These are phyloP conservation scores for Mucor piriformis DNA, from an alignment of 371 early-diverging fungal genomes.

Conservation along the genomic window DNA sequence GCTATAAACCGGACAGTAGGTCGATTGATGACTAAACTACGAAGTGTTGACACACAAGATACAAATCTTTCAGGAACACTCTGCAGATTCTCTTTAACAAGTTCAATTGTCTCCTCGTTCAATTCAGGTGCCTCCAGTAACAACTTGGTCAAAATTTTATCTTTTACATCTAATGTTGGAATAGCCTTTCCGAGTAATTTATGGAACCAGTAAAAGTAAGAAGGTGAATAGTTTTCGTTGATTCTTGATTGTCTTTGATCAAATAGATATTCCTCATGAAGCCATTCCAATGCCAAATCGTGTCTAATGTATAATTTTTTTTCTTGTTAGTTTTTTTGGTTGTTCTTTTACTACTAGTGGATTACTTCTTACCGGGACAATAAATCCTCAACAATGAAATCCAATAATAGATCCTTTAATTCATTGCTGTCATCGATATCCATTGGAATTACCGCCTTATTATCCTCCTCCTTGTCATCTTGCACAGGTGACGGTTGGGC, in stretches of 20 bases:
- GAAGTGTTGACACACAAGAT: conserved; percentile 40
- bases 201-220: conserved; percentile 43
- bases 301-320: conserved; percentile 22
- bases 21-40: conserved; percentile 36
- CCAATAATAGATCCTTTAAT: conserved; percentile 37
- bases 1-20: conserved; percentile 36
- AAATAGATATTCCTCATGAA: conserved; percentile 40
- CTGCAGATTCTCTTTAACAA: conserved; percentile 33
- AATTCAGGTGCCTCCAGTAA: conserved; percentile 48
- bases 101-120: conserved; percentile 29
- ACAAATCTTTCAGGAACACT: conserved; percentile 46
- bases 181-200: conserved; percentile 33
- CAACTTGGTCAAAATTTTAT: conserved; percentile 41
- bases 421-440: conserved; percentile 7
- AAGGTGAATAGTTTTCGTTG: conserved; percentile 22
- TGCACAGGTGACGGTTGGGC: neutral
- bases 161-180: conserved; percentile 41
- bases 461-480: conserved; percentile 7
- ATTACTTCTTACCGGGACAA: conserved; percentile 24
- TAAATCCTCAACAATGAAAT: conserved; percentile 41
- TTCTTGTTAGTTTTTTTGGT: conserved; percentile 1
- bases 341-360: neutral
- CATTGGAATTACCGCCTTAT: neutral
- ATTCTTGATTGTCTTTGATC: conserved; percentile 25
- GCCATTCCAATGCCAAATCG: conserved; percentile 50